These are phyloP conservation scores for Carex littledalei DNA, from an alignment of 176 grass and related monocot species.

Conservation along the genomic window DNA sequence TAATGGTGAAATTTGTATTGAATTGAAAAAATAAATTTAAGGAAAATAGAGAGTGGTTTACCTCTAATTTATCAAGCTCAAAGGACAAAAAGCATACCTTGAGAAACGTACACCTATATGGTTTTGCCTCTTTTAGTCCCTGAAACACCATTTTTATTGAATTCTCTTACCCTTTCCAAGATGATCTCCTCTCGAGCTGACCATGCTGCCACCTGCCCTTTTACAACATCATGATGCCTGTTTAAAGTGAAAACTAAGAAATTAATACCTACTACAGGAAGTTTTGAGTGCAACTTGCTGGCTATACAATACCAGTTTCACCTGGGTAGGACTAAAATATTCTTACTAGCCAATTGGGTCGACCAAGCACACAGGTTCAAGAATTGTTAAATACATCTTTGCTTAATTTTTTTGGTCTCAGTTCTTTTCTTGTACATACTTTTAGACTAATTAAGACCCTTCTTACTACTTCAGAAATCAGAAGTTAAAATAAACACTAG, in stretches of 20 bases:
- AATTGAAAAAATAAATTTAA: not conserved
- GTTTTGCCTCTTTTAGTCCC: not conserved
- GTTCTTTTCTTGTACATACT: not conserved
- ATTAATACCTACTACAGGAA: not conserved
- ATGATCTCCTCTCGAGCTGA: slow-evolving; percentile 19
- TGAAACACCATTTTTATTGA: not conserved
- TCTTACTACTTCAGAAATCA: not conserved
- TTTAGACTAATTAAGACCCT: not conserved
- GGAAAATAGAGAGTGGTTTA: not conserved
- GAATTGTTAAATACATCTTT: not conserved
- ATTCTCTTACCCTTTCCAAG: slow-evolving; percentile 6
- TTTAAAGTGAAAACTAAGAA: not conserved
- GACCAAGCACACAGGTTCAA: not conserved
- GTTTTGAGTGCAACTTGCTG: not conserved
- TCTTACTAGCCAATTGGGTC: not conserved
- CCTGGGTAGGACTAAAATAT: not conserved
- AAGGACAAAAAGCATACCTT: not conserved
- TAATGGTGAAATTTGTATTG: not conserved
- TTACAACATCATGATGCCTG: slow-evolving; percentile 23
- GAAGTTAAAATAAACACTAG: not conserved
- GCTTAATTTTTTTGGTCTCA: not conserved
- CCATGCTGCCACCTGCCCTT: slow-evolving; percentile 28
- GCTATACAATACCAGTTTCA: not conserved
- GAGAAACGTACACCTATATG: not conserved
- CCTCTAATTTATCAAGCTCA: not conserved